phyloP scores from a whole-genome alignment of 1,139 yeast genomes.

The Protomyces inundatus region DNA sequence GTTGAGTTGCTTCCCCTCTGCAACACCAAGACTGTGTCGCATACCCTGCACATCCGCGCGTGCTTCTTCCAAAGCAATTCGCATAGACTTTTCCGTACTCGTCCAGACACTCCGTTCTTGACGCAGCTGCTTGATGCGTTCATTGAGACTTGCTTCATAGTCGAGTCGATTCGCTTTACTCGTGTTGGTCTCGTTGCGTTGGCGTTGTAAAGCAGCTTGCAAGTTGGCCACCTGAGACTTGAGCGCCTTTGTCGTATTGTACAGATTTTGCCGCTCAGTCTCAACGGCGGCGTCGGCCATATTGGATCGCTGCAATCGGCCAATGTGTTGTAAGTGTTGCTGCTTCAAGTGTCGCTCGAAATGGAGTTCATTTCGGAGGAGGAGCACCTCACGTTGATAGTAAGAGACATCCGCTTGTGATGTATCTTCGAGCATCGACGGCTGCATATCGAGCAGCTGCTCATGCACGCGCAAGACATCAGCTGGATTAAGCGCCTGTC shows the following conservation, averaged over 20 bases:
- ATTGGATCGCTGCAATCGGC: conserved; percentile 38
- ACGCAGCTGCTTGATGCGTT: conserved; percentile 27
- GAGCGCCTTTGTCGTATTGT: conserved; percentile 27
- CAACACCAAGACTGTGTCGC: conserved; percentile 10
- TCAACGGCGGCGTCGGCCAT: conserved; percentile 29
- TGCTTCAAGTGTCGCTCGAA: conserved; percentile 55
- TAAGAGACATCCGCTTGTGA: conserved; percentile 17
- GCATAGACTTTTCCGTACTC: conserved; percentile 7
- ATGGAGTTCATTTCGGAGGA: conserved; percentile 58
- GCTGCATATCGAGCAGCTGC: neutral
- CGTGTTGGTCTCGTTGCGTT: conserved; percentile 26
- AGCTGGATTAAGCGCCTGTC: neutral
- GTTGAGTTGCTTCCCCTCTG: conserved; percentile 8
- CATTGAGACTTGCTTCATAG: conserved; percentile 28
- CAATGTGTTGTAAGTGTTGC: conserved; percentile 48
- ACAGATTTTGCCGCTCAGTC: conserved; percentile 29
- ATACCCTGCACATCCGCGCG: conserved; percentile 6
- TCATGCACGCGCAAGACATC: conserved; percentile 10
- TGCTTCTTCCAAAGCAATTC: conserved; percentile 3
- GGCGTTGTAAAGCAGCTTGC: conserved; percentile 17
- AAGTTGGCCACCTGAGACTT: conserved; percentile 27
- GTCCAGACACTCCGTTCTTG: conserved; percentile 25
- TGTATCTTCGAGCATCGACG: neutral
- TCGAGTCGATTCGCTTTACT: conserved; percentile 24
- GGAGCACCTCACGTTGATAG: conserved; percentile 51